These are phyloP conservation scores for Trapa bicornis DNA, from an alignment of 345 rosid species.

Conservation along the genomic window DNA sequence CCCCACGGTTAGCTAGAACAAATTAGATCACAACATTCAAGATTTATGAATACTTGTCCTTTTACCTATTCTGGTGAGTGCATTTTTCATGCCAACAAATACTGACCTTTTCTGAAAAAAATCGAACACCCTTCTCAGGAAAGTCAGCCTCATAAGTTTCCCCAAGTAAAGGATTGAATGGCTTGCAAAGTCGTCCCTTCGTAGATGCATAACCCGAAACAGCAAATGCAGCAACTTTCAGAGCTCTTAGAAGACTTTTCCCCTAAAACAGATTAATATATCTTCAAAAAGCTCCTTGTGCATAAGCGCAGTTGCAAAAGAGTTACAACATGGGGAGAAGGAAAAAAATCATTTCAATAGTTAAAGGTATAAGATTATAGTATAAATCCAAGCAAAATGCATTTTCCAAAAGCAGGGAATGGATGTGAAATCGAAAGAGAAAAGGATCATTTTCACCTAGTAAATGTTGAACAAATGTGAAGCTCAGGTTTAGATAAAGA, in stretches of 20 bases:
- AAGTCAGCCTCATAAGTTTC: constrained; percentile 95
- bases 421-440: not conserved
- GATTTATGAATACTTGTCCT: not conserved
- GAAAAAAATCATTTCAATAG: not conserved
- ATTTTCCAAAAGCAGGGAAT: not conserved
- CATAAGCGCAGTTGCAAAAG: not conserved
- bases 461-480: not conserved
- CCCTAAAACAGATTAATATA: constrained; percentile 29
- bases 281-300: not conserved
- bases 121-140: constrained; percentile 80
- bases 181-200: constrained; percentile 90
- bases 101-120: constrained; percentile 94
- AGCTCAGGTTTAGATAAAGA: not conserved
- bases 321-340: not conserved
- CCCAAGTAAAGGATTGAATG: constrained; percentile 90
- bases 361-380: not conserved
- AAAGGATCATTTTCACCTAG: not conserved
- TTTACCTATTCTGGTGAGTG: not conserved
- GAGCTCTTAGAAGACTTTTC: constrained; percentile 59
- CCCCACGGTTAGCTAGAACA: not conserved
- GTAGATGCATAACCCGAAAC: constrained; percentile 95
- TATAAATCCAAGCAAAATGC: not conserved
- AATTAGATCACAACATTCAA: not conserved
- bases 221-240: constrained; percentile 92
- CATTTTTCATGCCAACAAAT: constrained; percentile 1